Base-by-base conservation (phyloP, 768 basidiomycete species). In the Cantharellus anzutake region DNA sequence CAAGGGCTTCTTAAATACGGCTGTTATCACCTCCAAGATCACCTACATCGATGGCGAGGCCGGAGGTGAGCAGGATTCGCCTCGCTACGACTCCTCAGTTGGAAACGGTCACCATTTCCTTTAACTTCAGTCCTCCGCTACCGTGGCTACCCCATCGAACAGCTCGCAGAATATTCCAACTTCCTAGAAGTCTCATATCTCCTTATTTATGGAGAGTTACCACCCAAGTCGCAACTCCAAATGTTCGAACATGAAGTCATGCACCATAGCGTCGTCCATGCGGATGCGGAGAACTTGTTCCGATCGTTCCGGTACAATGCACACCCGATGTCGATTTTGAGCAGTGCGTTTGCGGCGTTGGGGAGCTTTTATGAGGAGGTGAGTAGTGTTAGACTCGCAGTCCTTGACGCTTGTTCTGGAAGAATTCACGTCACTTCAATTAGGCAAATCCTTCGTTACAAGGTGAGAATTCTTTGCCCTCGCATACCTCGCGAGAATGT, bases 101-200 rank as follows among this genome's bases (percentile, higher is more conserved):
- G 35, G 11, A 11, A 11, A 37, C 44, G 44, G 11, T 48, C 11
- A 48, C 44, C 44, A 48, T 11, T 41, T 60, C 52, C 48, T 44
- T 56, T 29, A 55, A 11, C 7, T n/a, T 41, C 11, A 64, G 61
- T 65, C 5, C 61, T 60, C 56, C 60, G 62, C 59, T 56, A 44
- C 66, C 85, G 89, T 71, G 91, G 91, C 29, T 92, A 91, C 68
- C 90, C 91, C 14, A 93, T 94, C 64, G 91, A 94, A 67, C 85
- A 92, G 66, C 81, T 94, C 40, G 89, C 90, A 0, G 73, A 80
- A 38, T 77, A 81, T 60, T 89, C 86, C 0, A 80, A 77, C 1
- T 89, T 89, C 72, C 77, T 91, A 52, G 90, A 94, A 69, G 77
- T 78, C 16, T 80, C 87, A 4, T 92, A 93, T 69, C 80, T 94